Base-by-base conservation (phyloP, 2,329 filamentous ascomycete genomes). In the Trichoderma cornu-damae region DNA sequence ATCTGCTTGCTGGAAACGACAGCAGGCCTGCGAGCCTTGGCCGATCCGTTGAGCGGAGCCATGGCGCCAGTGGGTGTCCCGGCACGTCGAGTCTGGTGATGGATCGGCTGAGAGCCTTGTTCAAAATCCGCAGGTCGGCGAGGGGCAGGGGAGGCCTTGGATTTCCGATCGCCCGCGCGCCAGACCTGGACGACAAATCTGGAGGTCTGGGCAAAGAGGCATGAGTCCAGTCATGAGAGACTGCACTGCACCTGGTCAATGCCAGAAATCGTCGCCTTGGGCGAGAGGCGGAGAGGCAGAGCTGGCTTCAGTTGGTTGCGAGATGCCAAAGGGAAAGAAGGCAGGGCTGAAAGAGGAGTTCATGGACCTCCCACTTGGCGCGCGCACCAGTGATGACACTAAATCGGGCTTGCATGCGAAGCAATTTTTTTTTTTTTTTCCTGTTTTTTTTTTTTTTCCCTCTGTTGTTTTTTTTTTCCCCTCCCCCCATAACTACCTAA, bases 21-120 rank as follows among this genome's bases (percentile, higher is more conserved):
- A 20, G 32, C 42, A 37, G 52, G 52, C 62, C 67, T 67, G 62
- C 70, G 70, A 62, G 65, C 57, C 64, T 68, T 70, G 60, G 62
- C 63, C 43, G 67, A 65, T 62, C 67, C 68, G 63, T 67, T 71
- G 51, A 63, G 55, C 40, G 71, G 70, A 54, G 69, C 68, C 71
- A 73, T 73, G 59, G 26, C 60, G 61, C 38, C 42, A 35, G 42
- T 47, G 32, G 32, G 49, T 18, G n/a, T 32, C 28, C 26, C 35
- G 24, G 16, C 26, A 37, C 22, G 57, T 44, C 51, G 46, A 35
- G 16, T 42, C 52, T 51, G 60, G 51, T 50, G 47, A 47, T 44
- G 37, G 49, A 42, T 57, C 54, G 54, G 46, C 35, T 55, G 51
- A 37, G 51, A 47, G 57, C 57, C 49, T 57, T 30, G 53, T 52